phyloP scores from a whole-genome alignment of 2,329 filamentous ascomycete genomes.

The Verticillium nonalfalfae region DNA sequence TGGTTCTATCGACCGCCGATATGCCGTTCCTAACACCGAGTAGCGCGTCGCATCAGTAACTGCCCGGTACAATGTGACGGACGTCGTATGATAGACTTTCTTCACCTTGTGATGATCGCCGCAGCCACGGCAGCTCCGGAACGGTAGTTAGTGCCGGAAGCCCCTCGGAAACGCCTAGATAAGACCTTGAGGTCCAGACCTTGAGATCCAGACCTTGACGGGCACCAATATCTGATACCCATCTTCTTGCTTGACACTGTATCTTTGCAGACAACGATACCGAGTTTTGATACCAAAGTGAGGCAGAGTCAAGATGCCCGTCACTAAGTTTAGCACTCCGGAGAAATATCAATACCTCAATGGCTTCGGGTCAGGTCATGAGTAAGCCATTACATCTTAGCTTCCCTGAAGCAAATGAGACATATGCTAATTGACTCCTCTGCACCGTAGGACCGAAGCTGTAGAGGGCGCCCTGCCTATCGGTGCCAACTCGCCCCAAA shows the following conservation, averaged over 20 bases:
- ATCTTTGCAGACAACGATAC: neutral
- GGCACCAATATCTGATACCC: neutral
- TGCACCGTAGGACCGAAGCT: slow-evolving; percentile 50
- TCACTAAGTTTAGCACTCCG: slow-evolving; percentile 24
- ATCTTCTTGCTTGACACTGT: neutral
- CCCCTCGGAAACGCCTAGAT: neutral
- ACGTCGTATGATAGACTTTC: neutral
- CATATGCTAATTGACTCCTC: slow-evolving; percentile 4
- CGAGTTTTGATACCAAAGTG: neutral
- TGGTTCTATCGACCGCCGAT: neutral
- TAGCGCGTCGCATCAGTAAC: neutral
- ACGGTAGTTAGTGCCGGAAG: neutral
- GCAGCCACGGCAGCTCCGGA: neutral
- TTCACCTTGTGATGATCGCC: neutral
- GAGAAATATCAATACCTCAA: slow-evolving; percentile 57
- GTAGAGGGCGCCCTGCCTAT: slow-evolving; percentile 60
- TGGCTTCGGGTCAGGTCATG: slow-evolving; percentile 63
- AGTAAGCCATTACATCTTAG: slow-evolving; percentile 36
- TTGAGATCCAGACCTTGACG: too few relatives aligned
- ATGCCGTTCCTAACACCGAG: neutral
- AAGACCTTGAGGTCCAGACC: neutral
- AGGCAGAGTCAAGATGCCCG: slow-evolving; percentile 20
- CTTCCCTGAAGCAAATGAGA: neutral
- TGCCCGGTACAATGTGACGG: too few relatives aligned
- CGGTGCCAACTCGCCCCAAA: slow-evolving; percentile 65